These are phyloP conservation scores for Endotrypanum monterogeii DNA, from an alignment of 208 protist species.

Conservation along the genomic window DNA sequence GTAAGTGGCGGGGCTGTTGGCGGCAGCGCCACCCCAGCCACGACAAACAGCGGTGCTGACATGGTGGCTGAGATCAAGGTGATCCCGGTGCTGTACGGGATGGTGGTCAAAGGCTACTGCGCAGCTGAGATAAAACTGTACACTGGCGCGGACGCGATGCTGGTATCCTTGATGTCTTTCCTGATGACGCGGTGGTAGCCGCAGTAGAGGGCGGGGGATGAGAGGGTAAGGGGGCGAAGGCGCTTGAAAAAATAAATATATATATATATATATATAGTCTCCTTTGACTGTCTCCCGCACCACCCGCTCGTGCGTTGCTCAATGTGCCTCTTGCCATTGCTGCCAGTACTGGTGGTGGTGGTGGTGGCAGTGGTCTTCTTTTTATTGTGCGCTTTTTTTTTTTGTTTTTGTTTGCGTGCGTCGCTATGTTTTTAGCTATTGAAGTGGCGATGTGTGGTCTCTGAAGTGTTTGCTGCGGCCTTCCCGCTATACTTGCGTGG, in stretches of 20 bases:
- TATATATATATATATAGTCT: background rate
- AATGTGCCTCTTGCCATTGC: background rate
- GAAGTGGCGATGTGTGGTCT: no score
- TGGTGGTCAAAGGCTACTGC: constrained; percentile 38
- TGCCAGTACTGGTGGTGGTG: background rate
- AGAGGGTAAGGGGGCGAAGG: constrained; percentile 5
- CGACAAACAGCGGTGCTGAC: constrained; percentile 60
- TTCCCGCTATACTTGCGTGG: no score
- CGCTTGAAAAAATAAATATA: background rate
- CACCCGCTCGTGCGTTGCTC: background rate
- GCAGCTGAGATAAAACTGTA: constrained; percentile 59
- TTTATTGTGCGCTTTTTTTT: background rate
- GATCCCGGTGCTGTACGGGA: constrained; percentile 20
- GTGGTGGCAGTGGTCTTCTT: background rate
- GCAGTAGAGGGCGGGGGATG: background rate
- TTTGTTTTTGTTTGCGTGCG: no score
- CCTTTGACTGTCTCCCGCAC: background rate
- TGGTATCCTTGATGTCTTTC: constrained; percentile 66
- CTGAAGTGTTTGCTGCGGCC: background rate
- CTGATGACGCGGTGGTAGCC: constrained; percentile 58
- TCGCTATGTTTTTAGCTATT: no score
- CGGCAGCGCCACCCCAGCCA: constrained; percentile 16
- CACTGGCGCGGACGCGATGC: constrained; percentile 64
- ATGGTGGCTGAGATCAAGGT: constrained; percentile 64
- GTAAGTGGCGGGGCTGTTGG: constrained; percentile 35